Evolutionary conservation across 1,139 yeast genomes (phyloP).

Genomic region (Kurtzmaniella quercitrusa): DNA sequence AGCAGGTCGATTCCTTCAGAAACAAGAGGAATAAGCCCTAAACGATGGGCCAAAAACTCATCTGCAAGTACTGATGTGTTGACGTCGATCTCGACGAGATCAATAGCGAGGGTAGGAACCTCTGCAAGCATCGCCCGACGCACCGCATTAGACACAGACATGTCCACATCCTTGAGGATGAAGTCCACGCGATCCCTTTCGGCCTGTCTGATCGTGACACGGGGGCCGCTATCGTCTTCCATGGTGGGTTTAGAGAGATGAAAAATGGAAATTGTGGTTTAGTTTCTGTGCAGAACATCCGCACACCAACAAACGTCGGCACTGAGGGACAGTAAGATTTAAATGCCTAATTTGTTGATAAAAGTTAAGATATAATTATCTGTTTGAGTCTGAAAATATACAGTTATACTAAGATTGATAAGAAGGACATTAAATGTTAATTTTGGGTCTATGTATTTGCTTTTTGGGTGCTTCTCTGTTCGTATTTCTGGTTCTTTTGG

Average conservation of each 20-base stretch:
- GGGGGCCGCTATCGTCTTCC: conserved; percentile 51
- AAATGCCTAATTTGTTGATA: no score
- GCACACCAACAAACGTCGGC: no score
- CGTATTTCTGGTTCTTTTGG: no score
- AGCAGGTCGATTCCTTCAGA: conserved; percentile 78
- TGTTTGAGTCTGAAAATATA: no score
- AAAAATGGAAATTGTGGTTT: not conserved
- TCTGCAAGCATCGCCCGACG: conserved; percentile 93
- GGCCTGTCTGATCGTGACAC: conserved; percentile 83
- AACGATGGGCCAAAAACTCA: conserved; percentile 89
- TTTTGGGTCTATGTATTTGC: no score
- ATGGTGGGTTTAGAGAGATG: conserved; percentile 23
- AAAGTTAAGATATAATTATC: no score
- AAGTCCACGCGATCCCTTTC: conserved; percentile 87
- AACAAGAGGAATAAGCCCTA: conserved; percentile 86
- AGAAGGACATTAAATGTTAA: no score
- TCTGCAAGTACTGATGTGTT: conserved; percentile 96
- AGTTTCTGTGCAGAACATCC: not conserved
- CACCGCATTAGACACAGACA: conserved; percentile 88
- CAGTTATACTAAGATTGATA: no score
- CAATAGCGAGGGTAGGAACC: conserved; percentile 94
- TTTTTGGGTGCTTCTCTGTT: no score
- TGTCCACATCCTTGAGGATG: conserved; percentile 80
- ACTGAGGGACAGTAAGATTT: no score
- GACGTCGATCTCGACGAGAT: conserved; percentile 88